These are phyloP conservation scores for Orbilia brochopaga DNA, from an alignment of 2,329 filamentous ascomycete species.

Conservation along the genomic window DNA sequence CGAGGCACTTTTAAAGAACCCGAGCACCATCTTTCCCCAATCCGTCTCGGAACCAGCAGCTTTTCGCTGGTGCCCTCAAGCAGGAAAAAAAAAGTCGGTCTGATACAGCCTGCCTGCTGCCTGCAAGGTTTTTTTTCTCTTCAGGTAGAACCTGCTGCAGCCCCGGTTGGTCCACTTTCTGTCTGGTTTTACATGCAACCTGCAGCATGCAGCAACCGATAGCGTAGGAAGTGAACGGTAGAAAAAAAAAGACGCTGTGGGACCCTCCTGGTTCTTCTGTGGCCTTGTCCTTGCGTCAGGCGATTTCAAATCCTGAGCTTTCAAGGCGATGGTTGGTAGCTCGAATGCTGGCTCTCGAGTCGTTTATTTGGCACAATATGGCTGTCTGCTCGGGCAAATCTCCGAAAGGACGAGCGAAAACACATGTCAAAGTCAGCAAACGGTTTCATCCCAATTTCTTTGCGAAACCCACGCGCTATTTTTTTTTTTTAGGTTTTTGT, in stretches of 20 bases:
- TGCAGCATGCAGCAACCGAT: neutral
- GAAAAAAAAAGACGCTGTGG: constrained; percentile 3
- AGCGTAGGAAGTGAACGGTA: neutral
- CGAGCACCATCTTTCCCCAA: constrained; percentile 30
- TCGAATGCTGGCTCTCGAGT: neutral
- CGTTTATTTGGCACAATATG: constrained; percentile 19
- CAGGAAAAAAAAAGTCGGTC: neutral
- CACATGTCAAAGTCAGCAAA: constrained; percentile 16
- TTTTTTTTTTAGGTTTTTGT: neutral
- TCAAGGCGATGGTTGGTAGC: neutral
- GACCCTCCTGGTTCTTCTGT: neutral
- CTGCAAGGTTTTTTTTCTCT: constrained; percentile 8
- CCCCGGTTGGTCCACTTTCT: neutral
- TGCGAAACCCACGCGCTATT: constrained; percentile 7
- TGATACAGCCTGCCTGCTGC: neutral
- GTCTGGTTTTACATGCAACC: constrained; percentile 8
- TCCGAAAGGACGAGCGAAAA: constrained; percentile 3
- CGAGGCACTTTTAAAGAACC: constrained; percentile 50
- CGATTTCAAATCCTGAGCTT: constrained; percentile 1
- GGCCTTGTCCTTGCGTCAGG: neutral
- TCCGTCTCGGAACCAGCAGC: constrained; percentile 34
- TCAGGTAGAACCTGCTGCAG: constrained; percentile 3
- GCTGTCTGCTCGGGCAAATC: neutral
- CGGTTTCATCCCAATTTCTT: neutral
- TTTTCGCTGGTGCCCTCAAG: neutral